Evolutionary conservation across 228 moss, liverwort and hornwort genomes (phyloP).

Genomic region (Sphagnum fallax): DNA sequence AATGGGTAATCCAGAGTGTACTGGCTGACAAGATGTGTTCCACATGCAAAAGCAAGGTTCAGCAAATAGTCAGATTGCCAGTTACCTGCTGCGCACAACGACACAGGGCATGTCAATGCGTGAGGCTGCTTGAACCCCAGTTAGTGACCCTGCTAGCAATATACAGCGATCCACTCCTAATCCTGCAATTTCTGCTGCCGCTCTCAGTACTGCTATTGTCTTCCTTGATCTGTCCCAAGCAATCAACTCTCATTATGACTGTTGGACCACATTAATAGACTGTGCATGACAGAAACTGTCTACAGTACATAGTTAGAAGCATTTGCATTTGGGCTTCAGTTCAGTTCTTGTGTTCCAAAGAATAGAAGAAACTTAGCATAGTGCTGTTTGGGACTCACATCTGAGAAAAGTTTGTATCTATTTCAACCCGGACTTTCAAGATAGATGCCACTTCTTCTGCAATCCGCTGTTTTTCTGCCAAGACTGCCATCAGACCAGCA

Average conservation of each 20-base stretch:
- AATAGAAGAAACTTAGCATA: background rate
- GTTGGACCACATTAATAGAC: too few species aligned
- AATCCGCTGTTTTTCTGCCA: conserved; percentile 82
- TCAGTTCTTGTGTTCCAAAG: background rate
- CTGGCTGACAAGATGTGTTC: too few species aligned
- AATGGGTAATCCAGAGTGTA: too few species aligned
- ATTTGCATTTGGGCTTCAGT: background rate
- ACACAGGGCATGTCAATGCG: conserved; percentile 96
- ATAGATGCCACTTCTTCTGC: conserved; percentile 84
- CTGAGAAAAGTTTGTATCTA: conserved; percentile 53
- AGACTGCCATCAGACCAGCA: conserved; percentile 36
- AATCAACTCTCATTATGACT: too few species aligned
- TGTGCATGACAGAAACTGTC: too few species aligned
- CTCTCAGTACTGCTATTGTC: conserved; percentile 74
- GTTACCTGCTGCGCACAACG: conserved; percentile 88
- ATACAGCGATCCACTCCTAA: conserved; percentile 56
- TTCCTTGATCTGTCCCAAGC: conserved; percentile 45
- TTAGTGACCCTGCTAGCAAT: conserved; percentile 64
- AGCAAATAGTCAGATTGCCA: too few species aligned
- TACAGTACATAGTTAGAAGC: too few species aligned
- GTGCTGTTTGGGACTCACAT: conserved; percentile 12
- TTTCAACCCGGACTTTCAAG: conserved; percentile 72
- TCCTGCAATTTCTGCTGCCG: conserved; percentile 71
- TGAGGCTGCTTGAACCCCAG: conserved; percentile 64
- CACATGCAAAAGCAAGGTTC: too few species aligned